Percentiles rank a stretch among this genome's conserved stretches.
Conservation (phyloP, 2,329 filamentous ascomycete species). For the Ophiostoma australiae region DNA sequence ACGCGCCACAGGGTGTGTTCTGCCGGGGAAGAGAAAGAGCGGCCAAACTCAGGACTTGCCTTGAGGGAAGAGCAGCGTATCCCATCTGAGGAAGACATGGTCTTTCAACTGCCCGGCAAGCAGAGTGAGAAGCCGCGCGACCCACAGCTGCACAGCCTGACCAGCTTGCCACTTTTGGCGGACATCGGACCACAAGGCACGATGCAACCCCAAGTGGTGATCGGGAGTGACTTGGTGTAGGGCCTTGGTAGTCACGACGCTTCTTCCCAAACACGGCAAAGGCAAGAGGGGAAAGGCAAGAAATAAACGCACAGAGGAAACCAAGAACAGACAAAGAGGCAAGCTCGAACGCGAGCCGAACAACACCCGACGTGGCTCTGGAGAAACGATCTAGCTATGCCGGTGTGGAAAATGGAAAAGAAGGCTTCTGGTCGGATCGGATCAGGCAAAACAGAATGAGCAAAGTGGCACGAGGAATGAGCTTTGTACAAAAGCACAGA, state of each 20-base stretch:
- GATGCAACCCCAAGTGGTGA: conserved; percentile 21
- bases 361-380: not conserved
- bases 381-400: not conserved
- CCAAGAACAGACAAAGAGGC: not conserved
- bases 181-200: conserved; percentile 22
- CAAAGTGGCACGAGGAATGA: not conserved
- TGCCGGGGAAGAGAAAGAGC: not conserved
- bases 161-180: not conserved
- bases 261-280: conserved; percentile 5
- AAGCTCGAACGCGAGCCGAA: not conserved
- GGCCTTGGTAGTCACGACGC: not conserved
- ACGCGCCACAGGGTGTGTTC: conserved; percentile 18
- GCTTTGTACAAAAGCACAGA: not conserved
- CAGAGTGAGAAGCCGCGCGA: not conserved
- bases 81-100: not conserved
- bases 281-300: conserved; percentile 4
- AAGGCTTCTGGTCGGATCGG: not conserved
- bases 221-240: not conserved
- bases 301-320: conserved; percentile 2
- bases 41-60: no score
- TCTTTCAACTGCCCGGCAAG: no score
- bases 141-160: conserved; percentile 4
- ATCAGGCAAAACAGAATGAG: not conserved
- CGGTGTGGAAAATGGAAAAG: not conserved
- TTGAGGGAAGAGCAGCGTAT: no score